Conservation (phyloP, 2,329 filamentous ascomycete species). For the Thelonectria blattea region DNA sequence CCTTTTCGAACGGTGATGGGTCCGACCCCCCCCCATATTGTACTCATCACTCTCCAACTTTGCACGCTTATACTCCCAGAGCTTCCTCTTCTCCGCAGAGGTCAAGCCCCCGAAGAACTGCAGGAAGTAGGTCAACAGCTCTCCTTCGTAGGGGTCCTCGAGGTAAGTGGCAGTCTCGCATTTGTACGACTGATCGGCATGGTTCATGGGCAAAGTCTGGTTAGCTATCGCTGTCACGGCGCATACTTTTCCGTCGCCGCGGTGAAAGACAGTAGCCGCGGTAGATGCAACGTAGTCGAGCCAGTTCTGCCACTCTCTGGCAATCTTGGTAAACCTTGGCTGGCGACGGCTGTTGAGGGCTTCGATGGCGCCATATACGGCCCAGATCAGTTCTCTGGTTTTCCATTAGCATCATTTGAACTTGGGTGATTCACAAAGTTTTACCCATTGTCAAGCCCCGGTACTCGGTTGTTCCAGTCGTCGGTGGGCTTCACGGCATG, state of each 20-base stretch:
- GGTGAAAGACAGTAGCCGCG: constrained; percentile 46
- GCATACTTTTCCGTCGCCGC: constrained; percentile 47
- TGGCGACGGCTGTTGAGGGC: constrained; percentile 41
- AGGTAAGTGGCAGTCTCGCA: constrained; percentile 45
- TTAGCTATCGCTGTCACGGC: constrained; percentile 46
- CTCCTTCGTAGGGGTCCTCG: constrained; percentile 52
- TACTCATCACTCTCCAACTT: constrained; percentile 48
- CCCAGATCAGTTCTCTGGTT: constrained; percentile 48
- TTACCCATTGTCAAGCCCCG: constrained; percentile 50
- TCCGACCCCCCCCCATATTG: constrained; percentile 42
- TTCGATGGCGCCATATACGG: constrained; percentile 49
- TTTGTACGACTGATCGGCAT: constrained; percentile 41
- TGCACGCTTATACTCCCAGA: constrained; percentile 48
- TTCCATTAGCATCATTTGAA: no score
- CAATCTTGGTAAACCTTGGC: constrained; percentile 38
- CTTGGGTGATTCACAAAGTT: accelerated
- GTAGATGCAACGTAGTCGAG: constrained; percentile 48
- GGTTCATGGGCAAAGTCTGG: constrained; percentile 40
- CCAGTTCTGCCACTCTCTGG: constrained; percentile 46
- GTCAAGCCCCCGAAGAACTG: constrained; percentile 46
- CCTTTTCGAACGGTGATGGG: constrained; percentile 51
- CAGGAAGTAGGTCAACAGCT: constrained; percentile 49
- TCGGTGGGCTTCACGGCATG: constrained; percentile 42
- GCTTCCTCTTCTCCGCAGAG: constrained; percentile 40
- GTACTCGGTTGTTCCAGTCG: constrained; percentile 48